Evolutionary conservation across 2,329 filamentous ascomycete genomes (phyloP), one percentile per base, ranked within the genome.

Genomic region (Taxawa tesnikishii): DNA sequence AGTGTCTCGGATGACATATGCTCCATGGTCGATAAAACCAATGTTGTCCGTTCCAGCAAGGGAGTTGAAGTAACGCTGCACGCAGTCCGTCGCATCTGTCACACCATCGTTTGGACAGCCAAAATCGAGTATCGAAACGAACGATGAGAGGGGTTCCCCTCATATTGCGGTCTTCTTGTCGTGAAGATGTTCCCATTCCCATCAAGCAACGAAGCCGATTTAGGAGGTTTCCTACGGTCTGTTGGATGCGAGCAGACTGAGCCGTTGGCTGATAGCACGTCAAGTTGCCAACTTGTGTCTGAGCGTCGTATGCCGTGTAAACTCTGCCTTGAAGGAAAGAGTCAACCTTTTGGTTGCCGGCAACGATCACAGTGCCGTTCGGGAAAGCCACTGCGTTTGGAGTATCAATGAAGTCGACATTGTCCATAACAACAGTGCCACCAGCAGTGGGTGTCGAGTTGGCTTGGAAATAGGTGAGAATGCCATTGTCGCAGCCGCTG

Each of bases 11-110:
- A 74, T 61, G 10, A 65, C 50, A 47, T 74, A 74, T 27, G 61
- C 66, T 16, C 70, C 70, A 23, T 71, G 67, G 42, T 74, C 69
- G 40, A 74, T 63, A 50, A 69, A 73, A 3, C 73, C 55, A 14
- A 73, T 57, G 36, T 66, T 58, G 41, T 73, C 71, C 0, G 67
- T 46, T 13, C 65, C 67, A 14, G 69, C 72, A 6, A 41, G 38
- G 33, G 59, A 69, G 54, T 87, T 60, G 38, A 93, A 70, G 23
- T 83, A 63, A 34, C 70, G 69, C 52, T 93, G 84, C 44, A 90
- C 75, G 5, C 76, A 79, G 3, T 67, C 71, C 3, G 87, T 93
- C 44, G 94, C 87, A 46, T 94, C 88, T n/a, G 77, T 79, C 12
- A 62, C 55, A 24, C 87, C 88, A 50, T 96, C 84, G 46, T 87